Evolutionary conservation across 148 eudicot species (phyloP), one percentile per base, ranked within the genome.

Genomic region (Pharnaceum exiguum): DNA sequence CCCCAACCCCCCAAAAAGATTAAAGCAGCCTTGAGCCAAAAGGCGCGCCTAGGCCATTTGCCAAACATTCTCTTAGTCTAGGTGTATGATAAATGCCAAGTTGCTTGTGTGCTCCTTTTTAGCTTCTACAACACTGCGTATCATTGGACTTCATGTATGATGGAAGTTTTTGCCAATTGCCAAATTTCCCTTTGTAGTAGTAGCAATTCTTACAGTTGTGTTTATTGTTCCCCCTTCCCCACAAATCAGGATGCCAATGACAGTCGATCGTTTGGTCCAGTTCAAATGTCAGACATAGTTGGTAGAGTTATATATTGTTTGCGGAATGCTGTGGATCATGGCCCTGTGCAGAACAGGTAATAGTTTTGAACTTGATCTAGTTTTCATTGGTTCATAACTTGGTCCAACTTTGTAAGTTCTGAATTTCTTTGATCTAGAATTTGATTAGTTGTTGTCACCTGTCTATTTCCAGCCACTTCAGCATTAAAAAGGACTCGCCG

Each of bases 281-380:
- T 91, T 66, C 64, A 73, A 2, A 79, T 81, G 90, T 69, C 78
- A 35, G 68, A 82, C 70, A 82, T 91, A 42, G 70, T 91, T 55
- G 98, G 96, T 29, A 74, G 98, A 68, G 98, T 63, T 52, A 81
- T 91, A 53, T 91, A 91, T 62, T 85, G 90, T 71, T 74, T 91
- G 64, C 81, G 78, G 56, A 78, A 74, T 26, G 88, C 94, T 26
- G 84, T 87, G 11, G 98, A 91, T 83, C 98, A 91, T 53, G 96
- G 96, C 56, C 96, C 96, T 43, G 84, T 91, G 28, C 77, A 71
- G 60, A 91, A 91, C 78, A 91, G 94, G 98, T 91, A 43, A 57
- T 75, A 28, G 21, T 51, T 50, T 18, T 13, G n/a, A n/a, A n/a
- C n/a, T 22, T 46, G 29, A 16, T 55, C 36, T 39, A 8, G 19